These are phyloP conservation scores for Amylocarpus encephaloides DNA, from an alignment of 2,329 filamentous ascomycete species.

Conservation along the genomic window DNA sequence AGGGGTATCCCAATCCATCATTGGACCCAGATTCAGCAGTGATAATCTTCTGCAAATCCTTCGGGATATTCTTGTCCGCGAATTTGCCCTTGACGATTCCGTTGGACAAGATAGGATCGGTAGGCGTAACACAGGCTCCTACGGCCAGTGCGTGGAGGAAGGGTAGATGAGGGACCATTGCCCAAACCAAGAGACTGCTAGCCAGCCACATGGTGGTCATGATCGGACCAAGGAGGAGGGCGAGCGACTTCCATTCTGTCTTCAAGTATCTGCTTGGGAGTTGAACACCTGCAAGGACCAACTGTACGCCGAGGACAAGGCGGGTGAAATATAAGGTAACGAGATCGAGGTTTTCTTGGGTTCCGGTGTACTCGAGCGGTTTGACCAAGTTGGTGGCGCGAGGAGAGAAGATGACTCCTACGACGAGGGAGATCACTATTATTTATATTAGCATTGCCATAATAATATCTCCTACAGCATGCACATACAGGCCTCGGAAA, in stretches of 20 bases:
- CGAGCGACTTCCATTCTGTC: conserved; percentile 70
- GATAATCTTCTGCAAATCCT: conserved; percentile 72
- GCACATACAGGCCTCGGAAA: conserved; percentile 76
- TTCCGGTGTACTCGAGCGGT: conserved; percentile 67
- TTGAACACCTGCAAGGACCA: conserved; percentile 83
- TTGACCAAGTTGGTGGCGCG: conserved; percentile 69
- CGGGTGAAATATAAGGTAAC: conserved; percentile 81
- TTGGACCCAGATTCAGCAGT: conserved; percentile 79
- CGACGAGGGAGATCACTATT: conserved; percentile 74
- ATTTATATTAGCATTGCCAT: not conserved
- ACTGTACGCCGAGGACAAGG: conserved; percentile 81
- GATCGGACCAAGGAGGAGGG: conserved; percentile 70
- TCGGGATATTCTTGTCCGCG: conserved; percentile 83
- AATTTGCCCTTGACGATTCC: conserved; percentile 92
- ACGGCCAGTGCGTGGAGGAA: conserved; percentile 76
- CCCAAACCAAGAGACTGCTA: conserved; percentile 76
- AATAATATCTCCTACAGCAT: not conserved
- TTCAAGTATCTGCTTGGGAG: conserved; percentile 75
- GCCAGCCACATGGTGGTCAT: conserved; percentile 84
- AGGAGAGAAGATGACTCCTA: conserved; percentile 73
- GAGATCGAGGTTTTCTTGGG: conserved; percentile 52
- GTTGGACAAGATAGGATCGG: conserved; percentile 81
- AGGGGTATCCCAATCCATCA: conserved; percentile 76
- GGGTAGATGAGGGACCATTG: conserved; percentile 60
- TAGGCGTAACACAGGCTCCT: conserved; percentile 84